Percentiles rank a stretch among this genome's conserved stretches.
Conservation (phyloP, 2,329 filamentous ascomycete species). For the Cladophialophora immunda region DNA sequence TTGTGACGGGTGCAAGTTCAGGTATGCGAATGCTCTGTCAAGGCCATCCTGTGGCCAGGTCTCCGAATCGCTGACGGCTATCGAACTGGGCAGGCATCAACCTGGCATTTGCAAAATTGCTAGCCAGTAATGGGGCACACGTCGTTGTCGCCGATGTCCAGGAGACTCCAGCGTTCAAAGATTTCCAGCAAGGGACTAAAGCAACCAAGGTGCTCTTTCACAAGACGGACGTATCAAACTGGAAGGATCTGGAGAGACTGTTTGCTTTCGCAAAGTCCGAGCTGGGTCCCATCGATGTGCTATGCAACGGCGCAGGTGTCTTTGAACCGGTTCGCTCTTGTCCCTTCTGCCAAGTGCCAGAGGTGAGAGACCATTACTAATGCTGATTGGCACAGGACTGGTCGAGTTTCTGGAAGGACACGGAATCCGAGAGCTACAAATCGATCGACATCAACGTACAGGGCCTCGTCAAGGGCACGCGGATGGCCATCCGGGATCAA, state of each 20-base stretch:
- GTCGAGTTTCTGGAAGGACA: constrained; percentile 34
- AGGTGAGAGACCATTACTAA: background rate
- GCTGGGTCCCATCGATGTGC: constrained; percentile 58
- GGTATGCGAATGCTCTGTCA: constrained; percentile 5
- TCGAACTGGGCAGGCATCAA: constrained; percentile 50
- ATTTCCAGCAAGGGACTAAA: constrained; percentile 44
- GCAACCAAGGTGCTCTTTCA: constrained; percentile 51
- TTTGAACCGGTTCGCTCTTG: constrained; percentile 43
- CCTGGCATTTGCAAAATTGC: constrained; percentile 51
- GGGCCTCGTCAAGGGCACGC: constrained; percentile 60
- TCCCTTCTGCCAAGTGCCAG: too few species aligned
- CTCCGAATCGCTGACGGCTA: background rate
- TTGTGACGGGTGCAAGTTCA: constrained; percentile 27
- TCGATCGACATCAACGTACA: constrained; percentile 60
- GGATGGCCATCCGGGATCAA: constrained; percentile 60
- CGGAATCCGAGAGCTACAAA: constrained; percentile 54
- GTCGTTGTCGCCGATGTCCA: constrained; percentile 55
- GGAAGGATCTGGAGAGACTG: constrained; percentile 58
- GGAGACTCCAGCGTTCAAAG: constrained; percentile 53
- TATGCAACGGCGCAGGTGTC: constrained; percentile 57
- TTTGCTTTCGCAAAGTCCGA: constrained; percentile 58
- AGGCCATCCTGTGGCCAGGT: background rate
- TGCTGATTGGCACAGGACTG: background rate
- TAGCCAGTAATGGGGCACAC: constrained; percentile 54
- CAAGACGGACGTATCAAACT: constrained; percentile 57